Conservation (phyloP, 805 yeast genomes). For the Pichia sporocuriosa region DNA sequence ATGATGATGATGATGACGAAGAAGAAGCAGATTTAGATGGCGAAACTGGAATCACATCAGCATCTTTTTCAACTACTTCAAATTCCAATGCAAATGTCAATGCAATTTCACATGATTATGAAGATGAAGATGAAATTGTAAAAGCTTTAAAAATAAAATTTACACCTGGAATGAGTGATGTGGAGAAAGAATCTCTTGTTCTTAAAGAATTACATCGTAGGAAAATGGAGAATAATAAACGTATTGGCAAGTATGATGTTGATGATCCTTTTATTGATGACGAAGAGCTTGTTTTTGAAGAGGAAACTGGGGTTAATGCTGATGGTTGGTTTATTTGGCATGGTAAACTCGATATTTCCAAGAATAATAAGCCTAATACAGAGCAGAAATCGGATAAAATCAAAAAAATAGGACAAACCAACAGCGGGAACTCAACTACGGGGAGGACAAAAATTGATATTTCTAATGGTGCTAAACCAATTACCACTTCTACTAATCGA, state of each 20-base stretch:
- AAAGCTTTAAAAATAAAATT: slow-evolving; percentile 25
- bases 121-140: slow-evolving; percentile 27
- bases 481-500: too few relatives aligned
- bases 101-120: slow-evolving; percentile 22
- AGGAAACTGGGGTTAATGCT: slow-evolving; percentile 82
- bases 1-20: slow-evolving; percentile 27
- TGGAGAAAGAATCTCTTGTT: slow-evolving; percentile 28
- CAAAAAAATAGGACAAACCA: slow-evolving; percentile 1
- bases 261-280: slow-evolving; percentile 97
- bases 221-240: slow-evolving; percentile 50
- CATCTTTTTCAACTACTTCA: too few relatives aligned
- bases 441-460: background rate
- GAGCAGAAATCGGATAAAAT: slow-evolving; percentile 12
- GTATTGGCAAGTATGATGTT: slow-evolving; percentile 85
- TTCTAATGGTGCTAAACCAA: background rate
- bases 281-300: slow-evolving; percentile 86
- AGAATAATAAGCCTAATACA: slow-evolving; percentile 19
- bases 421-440: background rate
- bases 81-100: too few relatives aligned
- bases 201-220: slow-evolving; percentile 28
- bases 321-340: slow-evolving; percentile 95
- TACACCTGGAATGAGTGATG: slow-evolving; percentile 28
- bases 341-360: slow-evolving; percentile 76
- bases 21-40: slow-evolving; percentile 35
- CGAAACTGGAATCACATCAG: background rate